These are phyloP conservation scores for Salicornia ramosissima DNA, from an alignment of 148 eudicot genomes.

Conservation along the genomic window DNA sequence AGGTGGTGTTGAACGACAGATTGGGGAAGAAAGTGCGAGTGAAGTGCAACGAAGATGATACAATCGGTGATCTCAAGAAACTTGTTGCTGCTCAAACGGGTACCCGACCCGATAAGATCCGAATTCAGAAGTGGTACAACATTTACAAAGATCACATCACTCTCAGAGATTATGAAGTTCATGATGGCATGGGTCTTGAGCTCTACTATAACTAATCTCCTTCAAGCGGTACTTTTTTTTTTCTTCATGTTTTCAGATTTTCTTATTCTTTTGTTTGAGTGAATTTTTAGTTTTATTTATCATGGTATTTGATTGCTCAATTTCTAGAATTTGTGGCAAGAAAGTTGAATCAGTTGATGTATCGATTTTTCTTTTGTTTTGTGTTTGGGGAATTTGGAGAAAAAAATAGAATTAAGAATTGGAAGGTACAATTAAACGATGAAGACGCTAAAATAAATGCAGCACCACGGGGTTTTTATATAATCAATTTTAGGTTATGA, in stretches of 20 bases:
- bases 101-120: constrained; percentile 74
- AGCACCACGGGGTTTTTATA: too few species aligned
- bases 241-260: neutral
- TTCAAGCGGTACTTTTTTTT: neutral
- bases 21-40: constrained; percentile 64
- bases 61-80: constrained; percentile 88
- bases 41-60: constrained; percentile 95
- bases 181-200: constrained; percentile 98
- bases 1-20: constrained; percentile 34
- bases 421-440: too few species aligned
- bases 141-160: constrained; percentile 93
- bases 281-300: too few species aligned
- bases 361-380: too few species aligned
- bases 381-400: too few species aligned
- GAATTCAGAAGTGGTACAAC: constrained; percentile 96
- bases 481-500: too few species aligned
- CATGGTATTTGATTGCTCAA: too few species aligned
- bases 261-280: too few species aligned
- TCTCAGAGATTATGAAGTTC: constrained; percentile 82
- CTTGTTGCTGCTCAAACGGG: constrained; percentile 95
- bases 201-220: constrained; percentile 71
- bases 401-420: too few species aligned
- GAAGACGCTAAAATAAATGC: too few species aligned
- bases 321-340: too few species aligned
- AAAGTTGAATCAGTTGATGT: too few species aligned